These are phyloP conservation scores for Cutaneotrichosporon mucoides DNA, from an alignment of 1,284 basidiomycete genomes.

Conservation along the genomic window DNA sequence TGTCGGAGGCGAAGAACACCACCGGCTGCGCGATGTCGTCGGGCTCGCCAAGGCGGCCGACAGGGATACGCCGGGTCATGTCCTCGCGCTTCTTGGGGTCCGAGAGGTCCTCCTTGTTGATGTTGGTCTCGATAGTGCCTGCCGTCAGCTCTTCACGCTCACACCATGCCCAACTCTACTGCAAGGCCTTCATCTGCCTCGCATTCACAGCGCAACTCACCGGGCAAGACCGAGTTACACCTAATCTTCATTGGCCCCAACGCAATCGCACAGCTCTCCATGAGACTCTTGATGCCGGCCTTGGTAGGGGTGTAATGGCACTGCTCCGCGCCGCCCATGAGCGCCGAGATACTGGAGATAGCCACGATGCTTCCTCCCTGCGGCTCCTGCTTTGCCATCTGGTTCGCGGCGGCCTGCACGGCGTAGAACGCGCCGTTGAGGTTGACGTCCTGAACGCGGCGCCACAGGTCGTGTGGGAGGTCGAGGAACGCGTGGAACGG, in stretches of 20 bases:
- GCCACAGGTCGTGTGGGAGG: conserved; percentile 68
- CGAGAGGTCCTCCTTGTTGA: conserved; percentile 71
- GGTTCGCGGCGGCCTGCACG: conserved; percentile 69
- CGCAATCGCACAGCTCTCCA: conserved; percentile 76
- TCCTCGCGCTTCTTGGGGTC: conserved; percentile 60
- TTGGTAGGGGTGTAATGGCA: conserved; percentile 78
- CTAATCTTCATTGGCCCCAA: conserved; percentile 70
- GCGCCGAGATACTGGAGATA: conserved; percentile 70
- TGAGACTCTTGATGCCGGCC: conserved; percentile 71
- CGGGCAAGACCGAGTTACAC: conserved; percentile 55
- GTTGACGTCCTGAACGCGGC: conserved; percentile 67
- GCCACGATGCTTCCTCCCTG: conserved; percentile 72
- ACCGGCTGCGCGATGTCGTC: conserved; percentile 73
- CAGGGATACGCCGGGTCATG: conserved; percentile 64
- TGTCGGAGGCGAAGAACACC: conserved; percentile 69
- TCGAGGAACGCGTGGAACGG: conserved; percentile 72
- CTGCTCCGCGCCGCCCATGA: conserved; percentile 71
- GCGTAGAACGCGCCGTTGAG: conserved; percentile 74
- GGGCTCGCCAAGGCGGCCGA: conserved; percentile 69
- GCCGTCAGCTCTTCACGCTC: neutral
- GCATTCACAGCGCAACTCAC: conserved; percentile 21
- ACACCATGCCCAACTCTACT: too few species aligned
- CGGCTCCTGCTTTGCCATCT: conserved; percentile 65
- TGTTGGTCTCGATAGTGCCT: conserved; percentile 69
- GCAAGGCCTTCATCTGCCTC: too few species aligned